Base-by-base conservation (phyloP, 352 stramenopile species). In the Globisporangium yorkense region DNA sequence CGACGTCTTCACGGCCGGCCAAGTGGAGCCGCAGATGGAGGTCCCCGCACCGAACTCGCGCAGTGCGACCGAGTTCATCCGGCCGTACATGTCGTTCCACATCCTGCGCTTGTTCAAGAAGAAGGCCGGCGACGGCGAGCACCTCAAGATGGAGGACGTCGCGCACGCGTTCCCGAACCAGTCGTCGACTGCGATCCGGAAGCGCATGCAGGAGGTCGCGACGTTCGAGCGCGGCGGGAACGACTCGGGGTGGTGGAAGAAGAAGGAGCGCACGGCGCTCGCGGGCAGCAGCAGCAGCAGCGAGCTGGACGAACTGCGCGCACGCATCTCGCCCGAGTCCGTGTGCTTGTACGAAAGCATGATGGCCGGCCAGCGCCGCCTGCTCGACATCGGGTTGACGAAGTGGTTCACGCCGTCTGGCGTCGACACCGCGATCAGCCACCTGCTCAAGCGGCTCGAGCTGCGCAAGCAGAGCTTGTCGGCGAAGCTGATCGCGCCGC, bases 261-360 rank as follows among this genome's bases (percentile, higher is more conserved):
- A 88, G 63, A 92, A 92, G 47, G 57, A 83, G 24, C 79, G 18
- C 67, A 91, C 46, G 77, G 75, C 0, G 74, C 87, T 50, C 79
- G 88, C 54, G 83, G 74, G 67, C 33, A 44, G 56, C 8, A 59
- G 60, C 16, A 60, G 37, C 37, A 18, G 37, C 37, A 43, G 37
- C 37, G 37, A 43, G 37, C 37, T 63, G 16, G 59, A 54, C 5
- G 70, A 70, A 37, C 62, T 43, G 37, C 74, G 77, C 21, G 77
- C 75, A 1, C 88, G 67, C 41, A 87, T 94, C 52, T 75, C 76
- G 2, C 84, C 84, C 15, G 84, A 94, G 57, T 86, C 75, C 20
- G 84, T 94, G n/a, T 94, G 84, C 54, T 66, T 94, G 39, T 91
- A 94, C 60, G 84, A 94, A 61, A 92, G 80, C 47, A 91, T 92